A percentile compares a stretch with the other conserved stretches of the same genome.
Conservation (phyloP, 345 rosid species). For the Hibiscus mutabilis region DNA sequence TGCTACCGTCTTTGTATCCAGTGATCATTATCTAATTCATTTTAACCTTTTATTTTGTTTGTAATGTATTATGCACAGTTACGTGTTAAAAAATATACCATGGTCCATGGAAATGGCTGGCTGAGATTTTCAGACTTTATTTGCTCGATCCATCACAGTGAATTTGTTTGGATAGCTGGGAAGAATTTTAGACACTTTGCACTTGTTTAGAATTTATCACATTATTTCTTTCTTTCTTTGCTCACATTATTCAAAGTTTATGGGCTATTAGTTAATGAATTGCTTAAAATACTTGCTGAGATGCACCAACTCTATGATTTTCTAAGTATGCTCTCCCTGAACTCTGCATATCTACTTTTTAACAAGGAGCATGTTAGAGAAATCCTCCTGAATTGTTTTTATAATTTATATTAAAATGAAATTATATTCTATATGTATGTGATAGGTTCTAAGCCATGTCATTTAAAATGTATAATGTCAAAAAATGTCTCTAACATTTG, state of each 20-base stretch:
- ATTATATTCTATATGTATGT: too few relatives aligned
- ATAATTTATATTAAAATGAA: too few relatives aligned
- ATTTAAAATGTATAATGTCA: too few relatives aligned
- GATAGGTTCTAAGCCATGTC: too few relatives aligned
- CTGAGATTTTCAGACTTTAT: conserved; percentile 64
- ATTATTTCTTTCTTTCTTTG: not conserved
- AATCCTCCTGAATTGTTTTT: conserved; percentile 49
- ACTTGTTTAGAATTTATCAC: not conserved
- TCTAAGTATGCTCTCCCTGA: conserved; percentile 66
- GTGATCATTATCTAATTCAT: conserved; percentile 10
- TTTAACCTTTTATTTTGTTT: conserved; percentile 3
- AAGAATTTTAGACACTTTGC: conserved; percentile 25
- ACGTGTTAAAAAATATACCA: conserved; percentile 70
- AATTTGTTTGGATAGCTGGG: conserved; percentile 95
- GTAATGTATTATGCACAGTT: conserved; percentile 54
- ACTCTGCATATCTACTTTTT: conserved; percentile 82
- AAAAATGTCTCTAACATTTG: too few relatives aligned
- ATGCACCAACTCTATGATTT: conserved; percentile 81
- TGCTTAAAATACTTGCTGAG: conserved; percentile 87
- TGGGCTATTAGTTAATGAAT: conserved; percentile 31
- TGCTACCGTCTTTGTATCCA: conserved; percentile 12
- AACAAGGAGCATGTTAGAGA: conserved; percentile 87
- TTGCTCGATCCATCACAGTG: conserved; percentile 34
- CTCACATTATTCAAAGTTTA: not conserved
- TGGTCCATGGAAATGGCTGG: conserved; percentile 95